These are phyloP conservation scores for Quercus phellos DNA, from an alignment of 331 rosid species.

Conservation along the genomic window DNA sequence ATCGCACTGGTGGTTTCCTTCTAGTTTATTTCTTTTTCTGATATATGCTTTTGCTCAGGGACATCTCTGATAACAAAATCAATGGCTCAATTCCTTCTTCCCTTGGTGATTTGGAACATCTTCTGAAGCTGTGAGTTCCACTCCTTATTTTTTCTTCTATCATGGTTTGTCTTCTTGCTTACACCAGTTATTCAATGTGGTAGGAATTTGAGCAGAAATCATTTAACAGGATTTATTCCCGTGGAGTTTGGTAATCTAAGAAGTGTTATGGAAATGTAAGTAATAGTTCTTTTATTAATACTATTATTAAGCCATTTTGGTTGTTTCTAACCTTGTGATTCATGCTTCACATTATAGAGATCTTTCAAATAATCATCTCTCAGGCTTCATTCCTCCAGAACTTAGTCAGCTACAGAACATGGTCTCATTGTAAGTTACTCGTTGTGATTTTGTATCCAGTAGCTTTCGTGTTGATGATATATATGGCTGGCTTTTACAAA, in stretches of 20 bases:
- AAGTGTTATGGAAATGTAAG: constrained; percentile 96
- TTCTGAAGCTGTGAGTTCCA: constrained; percentile 79
- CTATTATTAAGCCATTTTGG: neutral
- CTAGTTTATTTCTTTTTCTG: neutral
- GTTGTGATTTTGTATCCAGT: neutral
- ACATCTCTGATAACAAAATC: constrained; percentile 71
- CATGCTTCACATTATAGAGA: constrained; percentile 50
- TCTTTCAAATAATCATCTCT: constrained; percentile 75
- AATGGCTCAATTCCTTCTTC: constrained; percentile 81
- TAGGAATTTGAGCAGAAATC: constrained; percentile 88
- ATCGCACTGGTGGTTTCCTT: neutral
- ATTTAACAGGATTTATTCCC: constrained; percentile 66
- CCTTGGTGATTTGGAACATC: constrained; percentile 98
- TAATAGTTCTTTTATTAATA: neutral
- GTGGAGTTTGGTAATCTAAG: constrained; percentile 93
- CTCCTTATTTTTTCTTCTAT: neutral
- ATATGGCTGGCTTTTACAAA: neutral
- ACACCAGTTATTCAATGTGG: constrained; percentile 11
- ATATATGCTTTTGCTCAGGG: constrained; percentile 48
- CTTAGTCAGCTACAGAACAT: constrained; percentile 87
- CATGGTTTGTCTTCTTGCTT: constrained; percentile 22
- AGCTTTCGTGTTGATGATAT: neutral
- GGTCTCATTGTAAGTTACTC: constrained; percentile 60
- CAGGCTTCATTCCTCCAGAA: constrained; percentile 81
- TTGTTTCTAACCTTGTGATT: neutral